Conservation (phyloP, 2,329 filamentous ascomycete genomes). For the Calonectria pseudoturangicola region DNA sequence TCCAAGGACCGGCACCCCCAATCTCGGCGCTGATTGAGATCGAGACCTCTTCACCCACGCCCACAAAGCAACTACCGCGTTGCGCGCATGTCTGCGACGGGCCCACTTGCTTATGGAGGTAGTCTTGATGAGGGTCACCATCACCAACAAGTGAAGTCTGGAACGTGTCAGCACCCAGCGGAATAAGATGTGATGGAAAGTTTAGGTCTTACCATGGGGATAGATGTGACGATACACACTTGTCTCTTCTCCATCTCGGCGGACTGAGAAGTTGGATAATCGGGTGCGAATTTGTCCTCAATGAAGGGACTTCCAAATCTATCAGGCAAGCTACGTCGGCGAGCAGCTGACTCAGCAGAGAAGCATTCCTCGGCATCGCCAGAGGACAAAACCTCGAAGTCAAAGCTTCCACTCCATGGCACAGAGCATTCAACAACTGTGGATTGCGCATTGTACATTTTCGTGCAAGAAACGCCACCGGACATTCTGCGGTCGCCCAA, state of each 20-base stretch:
- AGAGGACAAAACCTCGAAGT: background rate
- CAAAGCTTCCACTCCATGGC: background rate
- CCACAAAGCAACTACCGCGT: background rate
- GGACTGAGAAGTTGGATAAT: background rate
- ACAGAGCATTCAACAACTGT: background rate
- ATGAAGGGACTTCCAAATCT: background rate
- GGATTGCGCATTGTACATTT: constrained; percentile 3
- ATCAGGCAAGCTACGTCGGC: background rate
- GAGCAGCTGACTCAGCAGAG: background rate
- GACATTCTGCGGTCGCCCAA: background rate
- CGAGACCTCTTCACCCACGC: constrained; percentile 1
- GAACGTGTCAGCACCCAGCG: background rate
- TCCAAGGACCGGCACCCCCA: background rate
- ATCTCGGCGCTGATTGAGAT: constrained; percentile 7
- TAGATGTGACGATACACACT: background rate
- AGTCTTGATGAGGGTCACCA: constrained; percentile 12
- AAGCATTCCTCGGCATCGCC: background rate
- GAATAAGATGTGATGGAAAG: background rate
- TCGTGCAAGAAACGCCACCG: background rate
- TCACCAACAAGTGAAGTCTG: background rate
- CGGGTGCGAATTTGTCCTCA: background rate
- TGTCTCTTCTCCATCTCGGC: background rate
- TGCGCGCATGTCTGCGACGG: background rate
- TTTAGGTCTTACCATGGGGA: background rate
- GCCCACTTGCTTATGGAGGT: constrained; percentile 2